Conservation (phyloP, 768 basidiomycete species). For the Chalciporus sphaerocephalus region DNA sequence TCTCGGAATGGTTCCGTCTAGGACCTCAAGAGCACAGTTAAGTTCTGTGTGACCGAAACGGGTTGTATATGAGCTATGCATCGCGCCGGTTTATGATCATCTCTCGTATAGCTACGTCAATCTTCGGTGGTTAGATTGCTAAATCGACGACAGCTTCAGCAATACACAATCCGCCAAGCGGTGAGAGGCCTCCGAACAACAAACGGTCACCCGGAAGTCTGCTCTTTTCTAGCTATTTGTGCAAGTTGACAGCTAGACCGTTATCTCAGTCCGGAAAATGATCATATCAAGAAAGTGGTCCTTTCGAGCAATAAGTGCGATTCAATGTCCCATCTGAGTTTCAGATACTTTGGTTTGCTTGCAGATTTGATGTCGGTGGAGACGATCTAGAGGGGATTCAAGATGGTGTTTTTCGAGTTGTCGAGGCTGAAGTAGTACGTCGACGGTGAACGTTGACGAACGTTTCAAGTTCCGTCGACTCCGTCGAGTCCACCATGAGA, state of each 20-base stretch:
- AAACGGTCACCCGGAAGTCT: slow-evolving; percentile 11
- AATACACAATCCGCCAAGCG: slow-evolving; percentile 12
- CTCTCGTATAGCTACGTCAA: slow-evolving; percentile 9
- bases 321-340: background rate
- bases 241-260: slow-evolving; percentile 5
- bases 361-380: slow-evolving; percentile 5
- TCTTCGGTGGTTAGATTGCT: background rate
- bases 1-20: slow-evolving; percentile 7
- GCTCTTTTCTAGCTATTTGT: slow-evolving; percentile 12
- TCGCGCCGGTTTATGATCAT: background rate
- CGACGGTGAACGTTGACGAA: background rate
- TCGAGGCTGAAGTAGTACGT: slow-evolving; percentile 10
- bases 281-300: slow-evolving; percentile 14
- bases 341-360: slow-evolving; percentile 8
- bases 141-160: background rate
- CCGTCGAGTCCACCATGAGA: slow-evolving; percentile 6
- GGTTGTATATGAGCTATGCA: slow-evolving; percentile 12
- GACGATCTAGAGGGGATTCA: slow-evolving; percentile 10
- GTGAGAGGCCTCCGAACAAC: slow-evolving; percentile 9
- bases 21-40: slow-evolving; percentile 10
- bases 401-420: slow-evolving; percentile 12
- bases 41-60: slow-evolving; percentile 1
- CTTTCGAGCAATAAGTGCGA: slow-evolving; percentile 5
- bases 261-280: slow-evolving; percentile 5
- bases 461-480: too few relatives aligned